phyloP scores from a whole-genome alignment of 2,329 filamentous ascomycete genomes.

The Cladosporium halotolerans region DNA sequence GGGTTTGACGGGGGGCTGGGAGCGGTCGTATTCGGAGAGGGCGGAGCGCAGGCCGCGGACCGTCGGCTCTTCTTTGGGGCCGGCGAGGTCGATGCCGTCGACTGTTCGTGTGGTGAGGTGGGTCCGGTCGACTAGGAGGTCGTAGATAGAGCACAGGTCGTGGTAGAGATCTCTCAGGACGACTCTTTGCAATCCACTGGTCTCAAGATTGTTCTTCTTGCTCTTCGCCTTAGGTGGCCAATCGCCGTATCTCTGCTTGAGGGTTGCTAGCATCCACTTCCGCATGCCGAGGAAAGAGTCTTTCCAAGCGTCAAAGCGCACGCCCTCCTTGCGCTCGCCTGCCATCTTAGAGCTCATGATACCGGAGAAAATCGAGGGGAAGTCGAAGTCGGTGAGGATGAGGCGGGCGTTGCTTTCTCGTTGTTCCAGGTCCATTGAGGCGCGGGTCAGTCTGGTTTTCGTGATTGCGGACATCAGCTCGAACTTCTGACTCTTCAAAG shows the following conservation, averaged over 20 bases:
- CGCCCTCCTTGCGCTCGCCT: slow-evolving; percentile 63
- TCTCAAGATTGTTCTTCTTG: slow-evolving; percentile 85
- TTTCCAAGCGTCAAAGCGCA: slow-evolving; percentile 82
- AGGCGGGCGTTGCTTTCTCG: slow-evolving; percentile 64
- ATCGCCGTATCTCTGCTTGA: slow-evolving; percentile 59
- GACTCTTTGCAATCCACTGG: slow-evolving; percentile 77
- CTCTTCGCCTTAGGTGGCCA: slow-evolving; percentile 89
- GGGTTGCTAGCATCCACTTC: slow-evolving; percentile 65
- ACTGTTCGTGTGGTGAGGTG: slow-evolving; percentile 71
- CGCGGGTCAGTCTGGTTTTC: slow-evolving; percentile 71
- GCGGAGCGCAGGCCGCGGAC: slow-evolving; percentile 69
- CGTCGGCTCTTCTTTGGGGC: slow-evolving; percentile 51
- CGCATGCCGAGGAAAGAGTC: slow-evolving; percentile 67
- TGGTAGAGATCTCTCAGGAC: slow-evolving; percentile 77
- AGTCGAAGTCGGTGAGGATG: slow-evolving; percentile 82
- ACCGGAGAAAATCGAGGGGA: slow-evolving; percentile 82
- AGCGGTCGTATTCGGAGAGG: slow-evolving; percentile 81
- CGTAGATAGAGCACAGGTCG: slow-evolving; percentile 82
- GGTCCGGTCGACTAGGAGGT: slow-evolving; percentile 75
- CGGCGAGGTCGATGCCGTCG: slow-evolving; percentile 55
- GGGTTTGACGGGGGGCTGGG: slow-evolving; percentile 80
- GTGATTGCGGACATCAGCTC: slow-evolving; percentile 64
- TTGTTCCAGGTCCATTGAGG: slow-evolving; percentile 70
- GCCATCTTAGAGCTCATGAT: slow-evolving; percentile 77
- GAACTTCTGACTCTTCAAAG: slow-evolving; percentile 63